Evolutionary conservation across 331 rosid genomes (phyloP).

Genomic region (Pyrus hybrid): DNA sequence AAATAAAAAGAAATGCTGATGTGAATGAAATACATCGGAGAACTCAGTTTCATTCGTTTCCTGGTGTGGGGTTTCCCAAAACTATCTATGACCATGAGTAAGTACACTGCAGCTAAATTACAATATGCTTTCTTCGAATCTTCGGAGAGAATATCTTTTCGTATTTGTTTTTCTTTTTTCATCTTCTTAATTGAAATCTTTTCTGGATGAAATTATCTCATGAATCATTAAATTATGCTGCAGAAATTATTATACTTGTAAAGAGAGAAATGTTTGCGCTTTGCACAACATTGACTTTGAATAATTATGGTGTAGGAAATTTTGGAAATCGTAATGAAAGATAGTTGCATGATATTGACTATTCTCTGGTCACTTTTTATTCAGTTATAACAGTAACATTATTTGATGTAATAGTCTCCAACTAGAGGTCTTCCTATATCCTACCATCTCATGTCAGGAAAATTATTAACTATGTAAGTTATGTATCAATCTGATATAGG

Average conservation of each 20-base stretch:
- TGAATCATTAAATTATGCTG: background rate
- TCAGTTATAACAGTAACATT: too few relatives aligned
- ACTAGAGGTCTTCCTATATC: background rate
- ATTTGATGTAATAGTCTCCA: background rate
- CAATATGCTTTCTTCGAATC: background rate
- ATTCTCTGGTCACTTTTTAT: too few relatives aligned
- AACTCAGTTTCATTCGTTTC: conserved; percentile 53
- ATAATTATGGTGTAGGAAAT: background rate
- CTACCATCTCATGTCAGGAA: background rate
- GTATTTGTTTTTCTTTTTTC: background rate
- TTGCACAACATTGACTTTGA: background rate
- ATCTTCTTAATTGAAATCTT: background rate
- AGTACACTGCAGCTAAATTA: conserved; percentile 16
- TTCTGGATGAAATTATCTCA: background rate
- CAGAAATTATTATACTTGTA: background rate
- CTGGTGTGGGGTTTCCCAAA: conserved; percentile 52
- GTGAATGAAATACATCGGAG: conserved; percentile 68
- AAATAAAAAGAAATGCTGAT: conserved; percentile 66
- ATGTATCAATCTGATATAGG: background rate
- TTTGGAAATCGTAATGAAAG: background rate
- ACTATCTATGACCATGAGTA: conserved; percentile 68
- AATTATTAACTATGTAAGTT: background rate
- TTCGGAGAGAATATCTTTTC: background rate
- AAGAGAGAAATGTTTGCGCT: background rate
- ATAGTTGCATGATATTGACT: background rate